Evolutionary conservation across 2,329 filamentous ascomycete genomes (phyloP).

Genomic region (Botrytis elliptica): DNA sequence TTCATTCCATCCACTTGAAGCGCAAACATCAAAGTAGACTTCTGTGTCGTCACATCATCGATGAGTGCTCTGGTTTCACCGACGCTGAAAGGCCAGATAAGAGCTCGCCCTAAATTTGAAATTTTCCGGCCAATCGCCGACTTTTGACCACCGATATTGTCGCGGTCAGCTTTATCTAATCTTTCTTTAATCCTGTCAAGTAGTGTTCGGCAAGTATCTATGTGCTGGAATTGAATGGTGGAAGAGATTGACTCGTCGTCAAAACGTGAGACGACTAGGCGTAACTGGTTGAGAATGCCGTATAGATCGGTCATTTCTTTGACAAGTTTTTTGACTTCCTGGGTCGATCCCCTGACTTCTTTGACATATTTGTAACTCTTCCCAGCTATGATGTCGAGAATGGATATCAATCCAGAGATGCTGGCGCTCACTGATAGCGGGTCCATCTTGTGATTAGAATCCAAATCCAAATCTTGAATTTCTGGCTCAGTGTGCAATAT

Average conservation of each 20-base stretch:
- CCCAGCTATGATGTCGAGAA: conserved; percentile 10
- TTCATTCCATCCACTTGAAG: conserved; percentile 9
- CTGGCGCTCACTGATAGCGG: conserved; percentile 23
- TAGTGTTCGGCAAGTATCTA: background rate
- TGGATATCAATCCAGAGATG: conserved; percentile 20
- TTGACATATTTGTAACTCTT: conserved; percentile 21
- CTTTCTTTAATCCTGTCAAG: background rate
- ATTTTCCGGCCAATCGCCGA: background rate
- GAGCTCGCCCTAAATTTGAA: conserved; percentile 2
- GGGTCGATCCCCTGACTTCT: background rate
- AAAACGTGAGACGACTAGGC: background rate
- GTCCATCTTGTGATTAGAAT: conserved; percentile 8
- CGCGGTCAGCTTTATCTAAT: background rate
- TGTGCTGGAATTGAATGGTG: background rate
- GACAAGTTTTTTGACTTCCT: conserved; percentile 18
- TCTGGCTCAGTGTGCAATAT: background rate
- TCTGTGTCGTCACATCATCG: conserved; percentile 3
- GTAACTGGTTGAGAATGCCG: background rate
- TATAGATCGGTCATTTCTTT: conserved; percentile 1
- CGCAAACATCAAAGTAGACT: conserved; percentile 5
- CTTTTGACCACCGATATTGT: background rate
- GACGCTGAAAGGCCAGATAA: conserved; percentile 15
- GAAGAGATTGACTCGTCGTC: background rate
- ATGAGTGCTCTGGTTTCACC: background rate
- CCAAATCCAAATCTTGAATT: background rate